These are phyloP conservation scores for Pichia sp. DNA, from an alignment of 1,139 yeast genomes.

Conservation along the genomic window DNA sequence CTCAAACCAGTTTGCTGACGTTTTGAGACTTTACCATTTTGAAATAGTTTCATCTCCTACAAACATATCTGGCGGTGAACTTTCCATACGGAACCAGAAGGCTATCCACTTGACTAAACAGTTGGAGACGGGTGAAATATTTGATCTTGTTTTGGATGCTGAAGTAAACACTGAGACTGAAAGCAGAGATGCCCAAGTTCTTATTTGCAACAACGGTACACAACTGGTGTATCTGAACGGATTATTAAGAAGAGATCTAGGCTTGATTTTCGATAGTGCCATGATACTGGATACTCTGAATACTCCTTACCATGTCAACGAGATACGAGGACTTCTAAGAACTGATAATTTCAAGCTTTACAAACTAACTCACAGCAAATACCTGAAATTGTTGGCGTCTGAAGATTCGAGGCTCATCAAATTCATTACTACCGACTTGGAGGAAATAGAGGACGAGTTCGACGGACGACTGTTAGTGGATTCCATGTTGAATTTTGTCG, in stretches of 20 bases:
- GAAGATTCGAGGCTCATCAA: too few relatives aligned
- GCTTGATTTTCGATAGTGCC: conserved; percentile 8
- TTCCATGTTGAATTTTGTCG: conserved; percentile 6
- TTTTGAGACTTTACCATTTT: conserved; percentile 7
- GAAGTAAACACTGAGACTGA: conserved; percentile 1
- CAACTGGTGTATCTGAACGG: conserved; percentile 9
- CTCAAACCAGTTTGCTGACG: conserved; percentile 3
- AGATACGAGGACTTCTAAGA: too few relatives aligned
- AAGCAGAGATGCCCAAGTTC: conserved; percentile 10
- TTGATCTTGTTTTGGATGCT: conserved; percentile 12
- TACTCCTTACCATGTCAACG: too few relatives aligned
- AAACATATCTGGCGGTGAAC: not conserved
- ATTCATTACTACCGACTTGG: too few relatives aligned
- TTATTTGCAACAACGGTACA: conserved; percentile 1
- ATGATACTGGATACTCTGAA: too few relatives aligned
- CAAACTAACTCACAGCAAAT: too few relatives aligned
- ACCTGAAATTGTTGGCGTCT: too few relatives aligned
- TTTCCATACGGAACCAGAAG: conserved; percentile 2
- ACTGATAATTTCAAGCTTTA: too few relatives aligned
- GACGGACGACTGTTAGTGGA: conserved; percentile 6
- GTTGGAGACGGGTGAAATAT: not conserved
- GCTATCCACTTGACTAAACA: conserved; percentile 9
- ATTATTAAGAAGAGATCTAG: conserved; percentile 5
- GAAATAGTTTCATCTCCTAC: conserved; percentile 10
- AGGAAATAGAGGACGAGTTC: conserved; percentile 2